Evolutionary conservation across 495 filamentous ascomycete species (phyloP).

Genomic region (Podospora didyma): DNA sequence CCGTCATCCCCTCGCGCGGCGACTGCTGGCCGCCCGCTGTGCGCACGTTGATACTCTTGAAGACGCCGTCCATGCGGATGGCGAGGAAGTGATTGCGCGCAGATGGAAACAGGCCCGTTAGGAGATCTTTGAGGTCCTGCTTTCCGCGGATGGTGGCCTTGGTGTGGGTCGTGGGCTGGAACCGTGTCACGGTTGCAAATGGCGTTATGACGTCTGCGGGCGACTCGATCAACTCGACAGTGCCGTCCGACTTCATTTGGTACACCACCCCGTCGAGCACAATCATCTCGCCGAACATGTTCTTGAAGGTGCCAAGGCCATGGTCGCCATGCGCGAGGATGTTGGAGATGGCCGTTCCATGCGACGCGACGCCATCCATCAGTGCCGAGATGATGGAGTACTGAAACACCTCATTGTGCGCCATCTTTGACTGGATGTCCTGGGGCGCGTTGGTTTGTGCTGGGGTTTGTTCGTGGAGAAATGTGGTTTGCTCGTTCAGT

Average conservation of each 20-base stretch:
- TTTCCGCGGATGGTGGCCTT: constrained; percentile 28
- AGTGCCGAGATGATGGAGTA: constrained; percentile 49
- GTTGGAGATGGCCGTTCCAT: constrained; percentile 33
- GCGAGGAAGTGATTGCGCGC: constrained; percentile 37
- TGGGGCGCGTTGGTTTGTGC: neutral
- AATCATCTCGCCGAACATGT: constrained; percentile 50
- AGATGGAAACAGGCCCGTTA: constrained; percentile 32
- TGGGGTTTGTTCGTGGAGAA: neutral
- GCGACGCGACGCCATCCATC: constrained; percentile 46
- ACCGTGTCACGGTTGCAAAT: constrained; percentile 42
- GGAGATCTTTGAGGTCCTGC: constrained; percentile 29
- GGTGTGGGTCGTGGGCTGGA: constrained; percentile 22
- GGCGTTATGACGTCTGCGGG: constrained; percentile 28
- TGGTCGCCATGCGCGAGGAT: constrained; percentile 43
- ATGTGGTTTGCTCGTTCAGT: neutral
- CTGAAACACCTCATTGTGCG: constrained; percentile 45
- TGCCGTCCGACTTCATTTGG: constrained; percentile 42
- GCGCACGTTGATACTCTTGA: constrained; percentile 33
- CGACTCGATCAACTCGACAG: constrained; percentile 23
- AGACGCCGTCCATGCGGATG: constrained; percentile 36
- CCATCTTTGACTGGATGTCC: constrained; percentile 12
- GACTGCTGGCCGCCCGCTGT: constrained; percentile 32
- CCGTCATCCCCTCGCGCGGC: constrained; percentile 35
- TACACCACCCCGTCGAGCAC: constrained; percentile 44
- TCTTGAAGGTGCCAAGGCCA: constrained; percentile 48